Evolutionary conservation across 768 basidiomycete species (phyloP).

Genomic region (Amanita exitialis): DNA sequence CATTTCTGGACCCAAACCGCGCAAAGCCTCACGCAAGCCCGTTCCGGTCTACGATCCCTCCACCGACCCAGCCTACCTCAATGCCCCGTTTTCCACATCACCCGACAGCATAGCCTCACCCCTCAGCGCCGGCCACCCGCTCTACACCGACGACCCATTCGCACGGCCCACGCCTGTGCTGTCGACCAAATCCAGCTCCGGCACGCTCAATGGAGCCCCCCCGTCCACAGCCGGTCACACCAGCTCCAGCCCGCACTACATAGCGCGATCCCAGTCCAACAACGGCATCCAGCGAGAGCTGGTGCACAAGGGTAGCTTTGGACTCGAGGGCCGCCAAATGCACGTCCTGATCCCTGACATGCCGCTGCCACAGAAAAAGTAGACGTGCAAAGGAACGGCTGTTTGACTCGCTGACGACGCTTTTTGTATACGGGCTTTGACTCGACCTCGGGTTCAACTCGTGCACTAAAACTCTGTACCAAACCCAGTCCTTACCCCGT

Average conservation of each 20-base stretch:
- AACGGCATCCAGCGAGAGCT: conserved; percentile 13
- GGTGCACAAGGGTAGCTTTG: conserved; percentile 34
- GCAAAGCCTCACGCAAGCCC: conserved; percentile 39
- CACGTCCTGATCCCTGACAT: conserved; percentile 56
- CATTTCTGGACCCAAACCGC: conserved; percentile 3
- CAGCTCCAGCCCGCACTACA: conserved; percentile 6
- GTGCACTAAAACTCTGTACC: not conserved
- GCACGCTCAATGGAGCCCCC: not conserved
- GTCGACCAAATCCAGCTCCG: not conserved
- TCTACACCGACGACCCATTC: conserved; percentile 3
- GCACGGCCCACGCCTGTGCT: not conserved
- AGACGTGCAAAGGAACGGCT: not conserved
- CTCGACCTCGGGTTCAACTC: not conserved
- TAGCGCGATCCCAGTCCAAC: not conserved
- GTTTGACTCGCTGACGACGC: not conserved
- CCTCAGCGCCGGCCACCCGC: not conserved
- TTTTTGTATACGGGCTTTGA: not conserved
- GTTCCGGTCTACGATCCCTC: conserved; percentile 41
- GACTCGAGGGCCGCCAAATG: conserved; percentile 29
- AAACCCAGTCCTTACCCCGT: too few species aligned
- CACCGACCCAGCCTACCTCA: conserved; percentile 8
- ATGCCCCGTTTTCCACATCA: conserved; percentile 6
- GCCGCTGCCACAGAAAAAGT: conserved; percentile 20
- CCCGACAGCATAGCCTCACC: not conserved
- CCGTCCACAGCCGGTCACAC: not conserved